Conservation (phyloP, 208 protist genomes). For the Trypanosoma platydactyli region DNA sequence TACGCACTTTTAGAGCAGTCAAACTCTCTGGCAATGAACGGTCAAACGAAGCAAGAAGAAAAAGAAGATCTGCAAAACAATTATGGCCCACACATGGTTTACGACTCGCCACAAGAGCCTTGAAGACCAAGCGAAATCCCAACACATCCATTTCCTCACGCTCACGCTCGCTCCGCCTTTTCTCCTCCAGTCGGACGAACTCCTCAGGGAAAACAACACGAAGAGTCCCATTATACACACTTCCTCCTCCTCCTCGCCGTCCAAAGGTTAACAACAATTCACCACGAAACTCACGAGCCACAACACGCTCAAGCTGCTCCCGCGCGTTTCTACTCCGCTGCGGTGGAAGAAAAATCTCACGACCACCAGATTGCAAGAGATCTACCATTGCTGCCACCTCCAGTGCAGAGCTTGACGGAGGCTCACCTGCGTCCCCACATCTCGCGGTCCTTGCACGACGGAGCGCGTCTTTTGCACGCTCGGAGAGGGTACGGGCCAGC, state of each 20-base stretch:
- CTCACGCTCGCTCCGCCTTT: constrained; percentile 21
- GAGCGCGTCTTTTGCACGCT: constrained; percentile 31
- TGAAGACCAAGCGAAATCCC: constrained; percentile 69
- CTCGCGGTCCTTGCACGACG: constrained; percentile 16
- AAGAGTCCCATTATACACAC: constrained; percentile 33
- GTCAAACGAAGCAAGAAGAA: constrained; percentile 55
- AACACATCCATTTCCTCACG: constrained; percentile 51
- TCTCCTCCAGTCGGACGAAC: constrained; percentile 20
- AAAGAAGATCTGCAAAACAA: constrained; percentile 78
- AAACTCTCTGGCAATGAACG: constrained; percentile 42
- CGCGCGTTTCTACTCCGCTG: constrained; percentile 43
- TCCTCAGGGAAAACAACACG: constrained; percentile 41
- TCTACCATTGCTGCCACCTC: constrained; percentile 25
- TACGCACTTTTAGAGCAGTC: constrained; percentile 44
- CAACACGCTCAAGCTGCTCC: constrained; percentile 35
- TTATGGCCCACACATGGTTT: constrained; percentile 84
- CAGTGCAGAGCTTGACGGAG: background rate
- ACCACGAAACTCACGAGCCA: constrained; percentile 26
- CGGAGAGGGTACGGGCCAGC: constrained; percentile 32
- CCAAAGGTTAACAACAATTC: constrained; percentile 40
- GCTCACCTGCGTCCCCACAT: background rate
- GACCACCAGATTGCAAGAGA: constrained; percentile 31
- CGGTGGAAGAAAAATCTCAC: constrained; percentile 41
- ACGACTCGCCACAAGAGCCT: constrained; percentile 48
- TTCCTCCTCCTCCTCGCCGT: constrained; percentile 36